Base-by-base conservation (phyloP, 2,329 filamentous ascomycete species). In the Phyllosticta paracitricarpa region DNA sequence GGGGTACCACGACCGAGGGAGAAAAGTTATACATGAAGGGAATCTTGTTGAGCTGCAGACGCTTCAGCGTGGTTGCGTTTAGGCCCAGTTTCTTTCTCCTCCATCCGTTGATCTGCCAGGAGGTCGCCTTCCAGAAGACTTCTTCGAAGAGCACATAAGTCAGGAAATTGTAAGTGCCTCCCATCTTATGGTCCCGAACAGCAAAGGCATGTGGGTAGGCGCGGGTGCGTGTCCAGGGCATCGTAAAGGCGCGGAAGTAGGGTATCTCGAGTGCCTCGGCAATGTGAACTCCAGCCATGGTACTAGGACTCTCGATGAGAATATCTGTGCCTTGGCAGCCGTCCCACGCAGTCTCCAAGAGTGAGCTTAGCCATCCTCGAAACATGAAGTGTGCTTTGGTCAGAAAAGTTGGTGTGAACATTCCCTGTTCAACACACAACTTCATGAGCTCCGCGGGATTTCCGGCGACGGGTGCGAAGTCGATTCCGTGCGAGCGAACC, bases 11-110 rank as follows among this genome's bases (percentile, higher is more conserved):
- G 12, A 99, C 94, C 10, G 85, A 89, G 0, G 92, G 91, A 61
- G 90, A 96, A 73, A 97, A 97, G 75, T 97, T 97, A 79, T 99
- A 99, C 54, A 99, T 76, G 74, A 99, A 99, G 0, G 94, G 94
- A n/a, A 97, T 91, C 72, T 96, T 95, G 78, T 97, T 96, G 2
- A 89, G 87, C 75, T 97, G 91, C 84, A 99, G 85, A 77, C 92
- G 96, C 71, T 94, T 89, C 53, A 96, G 78, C 62, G 79, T 90
- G 1, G 94, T 99, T 65, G 86, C 87, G 58, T 87, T 89, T 28
- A 99, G 78, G 0, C 85, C 84, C 4, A 99, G 81, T 25, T 87
- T 83, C 65, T 86, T 88, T 72, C 90, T 91, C 65, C 94, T 85
- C 94, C 94, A 99, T 59, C 85, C 82, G 74, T 99, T 99, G 70